Base-by-base conservation (phyloP, 768 basidiomycete genomes). In the Lactarius indigo region DNA sequence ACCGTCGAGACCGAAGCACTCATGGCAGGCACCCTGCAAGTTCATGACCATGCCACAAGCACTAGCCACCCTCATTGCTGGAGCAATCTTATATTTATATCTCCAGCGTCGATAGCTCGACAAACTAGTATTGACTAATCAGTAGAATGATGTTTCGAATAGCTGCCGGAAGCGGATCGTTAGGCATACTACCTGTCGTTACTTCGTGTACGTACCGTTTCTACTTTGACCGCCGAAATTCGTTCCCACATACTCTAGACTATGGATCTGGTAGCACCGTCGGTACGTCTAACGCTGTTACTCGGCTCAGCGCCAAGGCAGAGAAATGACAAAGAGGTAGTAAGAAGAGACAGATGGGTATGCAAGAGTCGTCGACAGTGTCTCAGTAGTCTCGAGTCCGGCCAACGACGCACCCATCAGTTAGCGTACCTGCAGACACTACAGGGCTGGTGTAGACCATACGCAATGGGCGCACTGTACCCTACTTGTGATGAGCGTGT, bases 351-450 rank as follows among this genome's bases (percentile, higher is more conserved):
- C 79, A 84, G 69, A 74, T 75, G 7, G 81, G 84, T 64, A 78
- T 89, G 2, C 79, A 82, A 8, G 74, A 15, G 79, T 78, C 0
- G 82, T 83, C 71, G 79, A 79, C 82, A 77, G 83, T 81, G 75
- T 72, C 5, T 30, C 58, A 4, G 6, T 35, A 7, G 28, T 63
- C 78, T 15, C 5, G 69, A 71, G 44, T 41, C 73, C 26, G 71
- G 68, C n/a, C 61, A 68, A 7, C n/a, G 68, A 66, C 13, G 61
- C 57, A 4, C 52, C 52, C 42, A 5, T 20, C 52, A 42, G 23
- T 30, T 18, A 13, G 60, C 2, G 60, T 60, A 23, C 65, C 54
- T 1, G 33, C 58, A 5, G 42, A 30, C 33, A 57, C 20, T 42
- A 37, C 58, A 12, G 17, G 5, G 12, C 28, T 57, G 54, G 61